These are phyloP conservation scores for Fraxinus pennsylvanica DNA, from an alignment of 257 asterid species.

Conservation along the genomic window DNA sequence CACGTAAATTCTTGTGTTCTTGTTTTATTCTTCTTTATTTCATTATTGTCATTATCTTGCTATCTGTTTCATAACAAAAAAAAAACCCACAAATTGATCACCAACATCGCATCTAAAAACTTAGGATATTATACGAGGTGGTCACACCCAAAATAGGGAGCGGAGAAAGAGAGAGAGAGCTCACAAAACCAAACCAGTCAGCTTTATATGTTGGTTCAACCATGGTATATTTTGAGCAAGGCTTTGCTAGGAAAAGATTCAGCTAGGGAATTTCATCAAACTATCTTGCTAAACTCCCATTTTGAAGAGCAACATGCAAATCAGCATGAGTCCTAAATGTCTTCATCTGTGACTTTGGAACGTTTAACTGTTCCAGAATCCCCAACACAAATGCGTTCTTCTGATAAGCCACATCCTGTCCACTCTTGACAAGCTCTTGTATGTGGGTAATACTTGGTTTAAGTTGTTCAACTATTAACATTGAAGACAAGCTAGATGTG, in stretches of 20 bases:
- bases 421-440: conserved; percentile 20
- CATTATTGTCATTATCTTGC: no score
- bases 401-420: conserved; percentile 24
- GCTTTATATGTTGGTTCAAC: conserved; percentile 30
- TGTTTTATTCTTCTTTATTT: no score
- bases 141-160: no score
- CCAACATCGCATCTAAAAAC: neutral
- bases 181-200: conserved; percentile 40
- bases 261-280: conserved; percentile 43
- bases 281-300: conserved; percentile 38
- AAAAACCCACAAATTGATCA: neutral
- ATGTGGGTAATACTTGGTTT: conserved; percentile 31
- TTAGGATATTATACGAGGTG: neutral
- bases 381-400: conserved; percentile 19
- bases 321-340: neutral
- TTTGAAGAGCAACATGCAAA: neutral
- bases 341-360: neutral
- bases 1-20: no score
- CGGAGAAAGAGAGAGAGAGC: neutral
- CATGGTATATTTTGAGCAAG: conserved; percentile 31
- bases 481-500: conserved; percentile 39
- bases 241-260: conserved; percentile 26
- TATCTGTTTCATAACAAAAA: no score
- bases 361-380: neutral
- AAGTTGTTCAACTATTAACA: conserved; percentile 37